Evolutionary conservation across 2,329 filamentous ascomycete genomes (phyloP).

Genomic region (Talaromyces atroroseus): DNA sequence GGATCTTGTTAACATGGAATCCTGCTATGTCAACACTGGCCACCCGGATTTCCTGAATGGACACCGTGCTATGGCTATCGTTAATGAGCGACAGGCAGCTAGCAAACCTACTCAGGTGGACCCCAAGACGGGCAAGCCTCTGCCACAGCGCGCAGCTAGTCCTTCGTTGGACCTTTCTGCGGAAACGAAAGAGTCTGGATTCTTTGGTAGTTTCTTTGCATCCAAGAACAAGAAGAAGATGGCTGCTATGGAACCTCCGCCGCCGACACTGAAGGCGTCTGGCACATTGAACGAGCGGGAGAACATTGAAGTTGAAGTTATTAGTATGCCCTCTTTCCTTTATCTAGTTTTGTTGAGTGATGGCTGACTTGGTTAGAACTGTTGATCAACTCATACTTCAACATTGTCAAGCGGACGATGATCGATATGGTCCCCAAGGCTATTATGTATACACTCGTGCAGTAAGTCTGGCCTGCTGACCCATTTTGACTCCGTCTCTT

Average conservation of each 20-base stretch:
- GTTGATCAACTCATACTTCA: conserved; percentile 93
- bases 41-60: conserved; percentile 98
- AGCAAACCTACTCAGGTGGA: conserved; percentile 89
- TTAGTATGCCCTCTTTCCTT: conserved; percentile 61
- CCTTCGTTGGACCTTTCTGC: conserved; percentile 62
- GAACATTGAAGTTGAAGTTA: conserved; percentile 93
- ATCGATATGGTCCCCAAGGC: conserved; percentile 99
- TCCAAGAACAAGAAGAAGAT: conserved; percentile 99
- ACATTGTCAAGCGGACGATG: conserved; percentile 97
- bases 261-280: conserved; percentile 86
- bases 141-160: conserved; percentile 71
- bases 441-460: conserved; percentile 94
- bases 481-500: neutral
- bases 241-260: conserved; percentile 97
- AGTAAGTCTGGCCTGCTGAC: conserved; percentile 55
- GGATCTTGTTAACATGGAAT: conserved; percentile 91
- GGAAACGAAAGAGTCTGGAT: conserved; percentile 50
- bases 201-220: conserved; percentile 98
- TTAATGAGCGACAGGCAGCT: conserved; percentile 83
- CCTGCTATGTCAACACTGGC: conserved; percentile 96
- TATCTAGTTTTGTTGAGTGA: neutral
- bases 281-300: conserved; percentile 92
- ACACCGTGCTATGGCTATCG: conserved; percentile 94
- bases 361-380: conserved; percentile 57
- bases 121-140: conserved; percentile 95